phyloP scores from a whole-genome alignment of 768 basidiomycete species.

The Russula emetica region DNA sequence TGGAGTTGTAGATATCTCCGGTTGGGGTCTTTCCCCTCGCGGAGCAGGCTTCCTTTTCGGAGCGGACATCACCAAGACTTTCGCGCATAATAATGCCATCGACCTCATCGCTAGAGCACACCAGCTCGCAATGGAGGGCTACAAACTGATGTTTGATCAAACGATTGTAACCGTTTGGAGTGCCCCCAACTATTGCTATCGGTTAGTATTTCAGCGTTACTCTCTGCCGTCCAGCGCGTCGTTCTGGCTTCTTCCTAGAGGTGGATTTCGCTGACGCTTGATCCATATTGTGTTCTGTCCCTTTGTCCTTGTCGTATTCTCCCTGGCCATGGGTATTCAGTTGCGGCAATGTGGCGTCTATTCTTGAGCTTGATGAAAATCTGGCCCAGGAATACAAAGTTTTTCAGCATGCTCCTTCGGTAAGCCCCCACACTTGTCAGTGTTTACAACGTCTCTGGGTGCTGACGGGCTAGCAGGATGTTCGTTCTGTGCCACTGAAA shows the following conservation, averaged over 20 bases:
- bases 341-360: conserved; percentile 94
- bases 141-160: conserved; percentile 94
- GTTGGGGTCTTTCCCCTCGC: conserved; percentile 97
- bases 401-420: conserved; percentile 84
- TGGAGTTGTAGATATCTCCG: conserved; percentile 62
- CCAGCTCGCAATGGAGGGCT: conserved; percentile 97
- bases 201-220: conserved; percentile 49
- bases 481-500: conserved; percentile 76
- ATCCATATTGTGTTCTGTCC: background rate
- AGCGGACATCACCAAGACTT: conserved; percentile 82
- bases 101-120: conserved; percentile 96
- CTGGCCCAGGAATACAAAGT: conserved; percentile 94
- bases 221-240: background rate
- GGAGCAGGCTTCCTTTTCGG: conserved; percentile 97
- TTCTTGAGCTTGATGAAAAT: conserved; percentile 90
- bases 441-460: background rate
- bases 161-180: conserved; percentile 98
- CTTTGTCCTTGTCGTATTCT: background rate
- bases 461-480: conserved; percentile 49
- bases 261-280: background rate
- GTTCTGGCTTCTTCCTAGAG: background rate
- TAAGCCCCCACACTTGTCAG: conserved; percentile 38
- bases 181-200: conserved; percentile 97
- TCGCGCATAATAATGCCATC: conserved; percentile 87
- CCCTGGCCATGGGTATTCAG: conserved; percentile 37